Evolutionary conservation across 164 flowering plant species (phyloP).

Genomic region (Stephania japonica): DNA sequence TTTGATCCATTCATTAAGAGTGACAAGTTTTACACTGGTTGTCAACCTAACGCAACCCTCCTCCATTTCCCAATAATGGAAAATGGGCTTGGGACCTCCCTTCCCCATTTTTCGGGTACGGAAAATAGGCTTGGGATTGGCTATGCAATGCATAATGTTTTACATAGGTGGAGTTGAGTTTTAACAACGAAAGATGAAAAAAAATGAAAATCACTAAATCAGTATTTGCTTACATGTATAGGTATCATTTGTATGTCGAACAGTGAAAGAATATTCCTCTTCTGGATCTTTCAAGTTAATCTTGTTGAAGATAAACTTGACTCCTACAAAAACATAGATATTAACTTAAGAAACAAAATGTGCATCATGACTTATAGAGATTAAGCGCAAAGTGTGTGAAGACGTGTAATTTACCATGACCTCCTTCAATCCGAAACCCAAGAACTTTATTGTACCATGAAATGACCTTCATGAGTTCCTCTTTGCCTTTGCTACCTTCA

Average conservation of each 20-base stretch:
- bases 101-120: too few relatives aligned
- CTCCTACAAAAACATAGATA: slow-evolving; percentile 39
- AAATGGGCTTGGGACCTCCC: too few relatives aligned
- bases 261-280: slow-evolving; percentile 61
- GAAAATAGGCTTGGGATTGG: too few relatives aligned
- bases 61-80: too few relatives aligned
- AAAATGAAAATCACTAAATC: too few relatives aligned
- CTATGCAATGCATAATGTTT: too few relatives aligned
- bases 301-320: slow-evolving; percentile 73
- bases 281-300: slow-evolving; percentile 45
- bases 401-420: slow-evolving; percentile 48
- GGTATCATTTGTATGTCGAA: slow-evolving; percentile 55
- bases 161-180: too few relatives aligned
- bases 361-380: not conserved
- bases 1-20: too few relatives aligned
- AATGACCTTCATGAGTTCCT: slow-evolving; percentile 58
- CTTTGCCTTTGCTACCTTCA: slow-evolving; percentile 26
- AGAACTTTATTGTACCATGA: slow-evolving; percentile 84
- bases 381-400: slow-evolving; percentile 1
- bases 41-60: too few relatives aligned
- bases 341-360: not conserved
- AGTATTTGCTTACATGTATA: slow-evolving; percentile 60
- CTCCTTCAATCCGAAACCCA: slow-evolving; percentile 74
- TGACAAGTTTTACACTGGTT: too few relatives aligned
- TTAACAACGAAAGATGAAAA: too few relatives aligned